Base-by-base conservation (phyloP, 345 rosid genomes). In the Salix exigua region DNA sequence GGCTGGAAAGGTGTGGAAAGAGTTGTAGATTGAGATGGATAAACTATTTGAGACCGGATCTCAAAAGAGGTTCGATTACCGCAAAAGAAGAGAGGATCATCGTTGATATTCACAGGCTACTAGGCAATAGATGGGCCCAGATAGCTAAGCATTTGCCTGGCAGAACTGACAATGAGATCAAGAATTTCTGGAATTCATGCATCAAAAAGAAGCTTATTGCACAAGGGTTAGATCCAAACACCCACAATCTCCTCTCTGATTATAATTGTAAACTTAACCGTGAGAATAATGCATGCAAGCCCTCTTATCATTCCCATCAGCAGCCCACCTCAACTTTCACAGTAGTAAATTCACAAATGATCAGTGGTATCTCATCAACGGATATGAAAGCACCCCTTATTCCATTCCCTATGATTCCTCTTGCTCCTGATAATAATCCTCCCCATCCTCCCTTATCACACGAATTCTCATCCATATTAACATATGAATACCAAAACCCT, bases 51-150 rank as follows among this genome's bases (percentile, higher is more conserved):
- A 81, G 92, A 55, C 92, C 92, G 42, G 90, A 89, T 85, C 82
- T 89, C 28, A 89, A 86, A 73, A 79, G 87, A 79, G 92, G 92
- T 16, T 81, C 88, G 5, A 85, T 89, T 72, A 80, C 83, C 5
- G 80, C 80, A 8, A 82, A 85, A 73, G 92, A 89, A 73, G 90
- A 89, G 79, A 86, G 83, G 75, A 83, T 79, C 28, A 89, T 89
- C 72, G 77, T 89, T 48, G 89, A 89, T 13, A 74, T 83, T 65
- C 92, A 89, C 61, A 75, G 89, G 64, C 82, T 86, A 40, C 65
- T 89, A 26, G 92, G 92, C 75, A 89, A 89, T 83, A 83, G 75
- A 64, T 89, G 92, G 92, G 89, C 92, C 75, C 92, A 89, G 77
- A 89, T 89, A 40, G 90, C 90, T 17, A 89, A 87, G 75, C 88